These are phyloP conservation scores for Tolypocladium endophyticum DNA, from an alignment of 2,329 filamentous ascomycete species.

Conservation along the genomic window DNA sequence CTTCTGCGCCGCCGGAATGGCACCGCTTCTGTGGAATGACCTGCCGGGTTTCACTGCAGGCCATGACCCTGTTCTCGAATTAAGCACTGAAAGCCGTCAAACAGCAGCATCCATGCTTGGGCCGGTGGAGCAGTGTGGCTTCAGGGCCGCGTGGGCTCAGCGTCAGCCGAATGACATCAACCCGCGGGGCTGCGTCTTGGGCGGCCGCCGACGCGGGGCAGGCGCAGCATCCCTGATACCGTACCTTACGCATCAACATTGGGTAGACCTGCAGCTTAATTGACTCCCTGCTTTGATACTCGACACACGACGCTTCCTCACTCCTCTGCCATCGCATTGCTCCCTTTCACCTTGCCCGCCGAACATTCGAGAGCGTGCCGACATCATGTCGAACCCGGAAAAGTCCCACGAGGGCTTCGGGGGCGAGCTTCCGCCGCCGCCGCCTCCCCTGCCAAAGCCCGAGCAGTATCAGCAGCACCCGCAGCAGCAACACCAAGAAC, in stretches of 20 bases:
- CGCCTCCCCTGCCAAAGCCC: background rate
- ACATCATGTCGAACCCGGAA: slow-evolving; percentile 1
- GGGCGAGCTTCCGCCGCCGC: slow-evolving; percentile 12
- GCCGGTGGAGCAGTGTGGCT: background rate
- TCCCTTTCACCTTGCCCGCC: background rate
- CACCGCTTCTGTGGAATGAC: background rate
- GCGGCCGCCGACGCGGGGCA: background rate
- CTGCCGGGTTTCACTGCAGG: background rate
- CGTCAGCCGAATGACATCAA: background rate
- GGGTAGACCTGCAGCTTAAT: too few species aligned
- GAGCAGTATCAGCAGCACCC: background rate
- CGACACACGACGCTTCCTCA: background rate
- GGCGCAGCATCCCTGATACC: too few species aligned
- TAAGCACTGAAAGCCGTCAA: too few species aligned
- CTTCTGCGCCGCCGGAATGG: background rate
- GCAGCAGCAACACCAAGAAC: slow-evolving; percentile 4
- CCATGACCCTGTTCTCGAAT: background rate
- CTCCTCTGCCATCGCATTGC: background rate
- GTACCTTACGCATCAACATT: too few species aligned
- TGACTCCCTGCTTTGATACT: too few species aligned
- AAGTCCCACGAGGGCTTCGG: background rate
- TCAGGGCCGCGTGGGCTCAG: background rate
- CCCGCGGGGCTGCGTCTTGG: background rate
- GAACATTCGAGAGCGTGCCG: background rate
- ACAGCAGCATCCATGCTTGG: too few species aligned